phyloP scores from a whole-genome alignment of 257 asterid genomes.

The Solanum virginianum region DNA sequence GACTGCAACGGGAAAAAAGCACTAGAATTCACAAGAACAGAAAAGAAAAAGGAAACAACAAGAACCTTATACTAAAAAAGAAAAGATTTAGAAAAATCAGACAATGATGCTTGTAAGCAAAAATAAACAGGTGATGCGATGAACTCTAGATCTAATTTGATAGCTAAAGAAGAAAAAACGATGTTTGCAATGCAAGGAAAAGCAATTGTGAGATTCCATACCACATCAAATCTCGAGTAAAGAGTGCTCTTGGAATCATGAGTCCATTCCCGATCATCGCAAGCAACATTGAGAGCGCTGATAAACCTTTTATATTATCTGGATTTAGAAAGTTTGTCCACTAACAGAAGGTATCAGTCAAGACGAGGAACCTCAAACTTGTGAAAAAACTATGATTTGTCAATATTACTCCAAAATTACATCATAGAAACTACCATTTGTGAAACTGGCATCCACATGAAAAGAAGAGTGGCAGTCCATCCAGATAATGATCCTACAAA shows the following conservation, averaged over 20 bases:
- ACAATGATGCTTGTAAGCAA: background rate
- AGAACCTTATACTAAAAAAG: background rate
- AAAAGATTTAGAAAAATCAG: background rate
- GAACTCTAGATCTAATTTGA: background rate
- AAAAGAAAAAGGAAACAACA: background rate
- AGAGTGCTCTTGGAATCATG: slow-evolving; percentile 84
- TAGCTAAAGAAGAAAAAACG: background rate
- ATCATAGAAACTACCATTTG: slow-evolving; percentile 45
- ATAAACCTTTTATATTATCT: slow-evolving; percentile 76
- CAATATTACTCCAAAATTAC: background rate
- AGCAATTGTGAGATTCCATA: slow-evolving; percentile 11
- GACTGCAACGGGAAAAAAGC: no score
- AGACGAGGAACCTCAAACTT: slow-evolving; percentile 7
- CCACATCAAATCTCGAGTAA: slow-evolving; percentile 93
- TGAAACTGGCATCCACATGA: slow-evolving; percentile 98
- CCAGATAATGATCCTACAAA: slow-evolving; percentile 68
- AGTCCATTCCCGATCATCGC: slow-evolving; percentile 95
- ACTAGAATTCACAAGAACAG: background rate
- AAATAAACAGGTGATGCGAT: background rate
- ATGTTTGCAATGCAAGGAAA: background rate
- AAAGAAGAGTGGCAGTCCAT: slow-evolving; percentile 98
- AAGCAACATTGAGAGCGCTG: slow-evolving; percentile 87
- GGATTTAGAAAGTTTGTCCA: slow-evolving; percentile 88
- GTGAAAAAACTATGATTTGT: background rate
- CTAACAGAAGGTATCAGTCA: slow-evolving; percentile 23